These are phyloP conservation scores for Candida pseudofarinosa DNA, from an alignment of 805 yeast genomes.

Conservation along the genomic window DNA sequence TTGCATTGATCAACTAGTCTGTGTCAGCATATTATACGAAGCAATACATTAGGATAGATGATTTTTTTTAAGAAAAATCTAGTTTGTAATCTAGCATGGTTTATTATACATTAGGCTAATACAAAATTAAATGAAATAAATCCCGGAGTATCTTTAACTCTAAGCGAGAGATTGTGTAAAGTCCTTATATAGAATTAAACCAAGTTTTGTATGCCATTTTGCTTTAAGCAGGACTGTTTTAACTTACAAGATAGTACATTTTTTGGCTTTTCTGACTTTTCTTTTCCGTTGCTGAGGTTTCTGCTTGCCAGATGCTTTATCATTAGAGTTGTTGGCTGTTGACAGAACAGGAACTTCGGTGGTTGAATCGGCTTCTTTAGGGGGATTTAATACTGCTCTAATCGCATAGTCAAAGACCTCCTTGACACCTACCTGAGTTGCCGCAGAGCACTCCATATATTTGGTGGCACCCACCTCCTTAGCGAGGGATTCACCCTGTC, in stretches of 20 bases:
- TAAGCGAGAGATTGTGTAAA: not conserved
- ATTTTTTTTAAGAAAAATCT: too few species aligned
- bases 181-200: not conserved
- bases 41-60: too few species aligned
- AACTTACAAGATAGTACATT: conserved; percentile 36
- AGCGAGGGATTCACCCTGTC: conserved; percentile 66
- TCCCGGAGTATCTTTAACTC: not conserved
- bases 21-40: not conserved
- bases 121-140: not conserved
- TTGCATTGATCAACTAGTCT: conserved; percentile 38
- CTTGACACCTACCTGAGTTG: conserved; percentile 81
- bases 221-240: not conserved
- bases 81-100: not conserved
- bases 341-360: conserved; percentile 4
- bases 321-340: conserved; percentile 2
- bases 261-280: conserved; percentile 32
- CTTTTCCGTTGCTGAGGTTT: conserved; percentile 16
- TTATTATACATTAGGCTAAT: conserved; percentile 2
- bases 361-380: conserved; percentile 19
- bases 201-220: not conserved
- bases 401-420: conserved; percentile 83
- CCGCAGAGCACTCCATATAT: conserved; percentile 86
- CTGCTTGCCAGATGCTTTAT: conserved; percentile 2
- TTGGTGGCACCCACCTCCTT: conserved; percentile 67
- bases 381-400: conserved; percentile 58